These are phyloP conservation scores for Cnidoscolus chayamansa DNA, from an alignment of 441 rosid genomes.

Conservation along the genomic window DNA sequence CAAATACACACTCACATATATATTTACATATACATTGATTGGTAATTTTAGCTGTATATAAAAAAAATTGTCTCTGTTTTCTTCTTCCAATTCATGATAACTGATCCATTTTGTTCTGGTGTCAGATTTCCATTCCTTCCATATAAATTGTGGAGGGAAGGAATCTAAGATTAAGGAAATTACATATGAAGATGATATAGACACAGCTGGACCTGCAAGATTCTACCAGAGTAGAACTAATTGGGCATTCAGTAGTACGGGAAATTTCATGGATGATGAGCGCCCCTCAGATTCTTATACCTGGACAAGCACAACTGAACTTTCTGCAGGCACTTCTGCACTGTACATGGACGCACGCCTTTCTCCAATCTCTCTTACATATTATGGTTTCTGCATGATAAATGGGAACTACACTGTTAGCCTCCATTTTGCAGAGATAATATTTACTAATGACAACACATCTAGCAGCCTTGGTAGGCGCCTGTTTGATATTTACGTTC, in stretches of 20 bases:
- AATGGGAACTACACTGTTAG: slow-evolving; percentile 46
- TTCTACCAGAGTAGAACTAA: slow-evolving; percentile 21
- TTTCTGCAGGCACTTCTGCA: slow-evolving; percentile 25
- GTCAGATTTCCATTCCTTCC: slow-evolving; percentile 38
- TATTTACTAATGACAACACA: slow-evolving; percentile 29
- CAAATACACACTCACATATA: too few relatives aligned
- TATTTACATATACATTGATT: too few relatives aligned
- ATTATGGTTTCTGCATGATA: slow-evolving; percentile 47
- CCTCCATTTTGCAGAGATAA: slow-evolving; percentile 64
- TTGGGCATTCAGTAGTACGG: slow-evolving; percentile 59
- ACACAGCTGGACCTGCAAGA: slow-evolving; percentile 19
- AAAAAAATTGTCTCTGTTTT: not conserved
- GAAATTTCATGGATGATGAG: slow-evolving; percentile 44
- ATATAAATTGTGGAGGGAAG: slow-evolving; percentile 57
- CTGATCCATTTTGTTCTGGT: slow-evolving; percentile 7
- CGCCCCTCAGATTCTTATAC: not conserved
- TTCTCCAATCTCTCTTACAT: slow-evolving; percentile 54
- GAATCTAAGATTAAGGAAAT: slow-evolving; percentile 12
- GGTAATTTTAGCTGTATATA: too few relatives aligned
- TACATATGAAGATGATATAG: slow-evolving; percentile 35
- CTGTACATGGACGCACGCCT: slow-evolving; percentile 47
- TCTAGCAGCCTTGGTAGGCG: slow-evolving; percentile 47
- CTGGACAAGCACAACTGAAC: slow-evolving; percentile 15
- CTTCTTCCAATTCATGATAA: not conserved
- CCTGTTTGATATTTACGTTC: slow-evolving; percentile 55